Conservation (phyloP, 75 land plant species). For the Sequoiadendron giganteum region DNA sequence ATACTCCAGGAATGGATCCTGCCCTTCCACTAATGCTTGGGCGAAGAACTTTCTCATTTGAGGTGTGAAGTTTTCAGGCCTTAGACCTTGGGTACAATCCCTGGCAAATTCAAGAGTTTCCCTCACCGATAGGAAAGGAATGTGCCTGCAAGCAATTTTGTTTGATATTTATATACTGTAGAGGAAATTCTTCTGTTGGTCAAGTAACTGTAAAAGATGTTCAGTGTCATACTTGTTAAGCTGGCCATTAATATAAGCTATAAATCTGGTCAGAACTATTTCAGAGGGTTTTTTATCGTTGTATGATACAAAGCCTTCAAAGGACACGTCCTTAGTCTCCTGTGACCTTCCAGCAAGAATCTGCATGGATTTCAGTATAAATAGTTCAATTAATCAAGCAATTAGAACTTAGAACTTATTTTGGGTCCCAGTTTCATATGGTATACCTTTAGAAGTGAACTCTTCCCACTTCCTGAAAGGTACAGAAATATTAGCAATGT, state of each 20-base stretch:
- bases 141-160: slow-evolving; percentile 13
- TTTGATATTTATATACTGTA: background rate
- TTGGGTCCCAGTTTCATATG: background rate
- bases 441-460: slow-evolving; percentile 22
- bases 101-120: slow-evolving; percentile 45
- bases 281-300: slow-evolving; percentile 32
- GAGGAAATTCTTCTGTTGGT: background rate
- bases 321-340: slow-evolving; percentile 8
- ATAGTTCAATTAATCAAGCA: background rate
- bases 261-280: slow-evolving; percentile 37
- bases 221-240: slow-evolving; percentile 25
- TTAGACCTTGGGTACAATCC: slow-evolving; percentile 29
- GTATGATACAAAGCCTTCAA: slow-evolving; percentile 39
- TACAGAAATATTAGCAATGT: background rate
- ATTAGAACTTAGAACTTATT: background rate
- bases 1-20: slow-evolving; percentile 41
- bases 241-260: slow-evolving; percentile 36
- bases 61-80: slow-evolving; percentile 38
- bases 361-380: slow-evolving; percentile 8
- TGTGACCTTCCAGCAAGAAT: slow-evolving; percentile 39
- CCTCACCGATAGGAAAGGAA: slow-evolving; percentile 36
- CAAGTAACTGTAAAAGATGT: background rate
- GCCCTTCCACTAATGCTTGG: slow-evolving; percentile 37
- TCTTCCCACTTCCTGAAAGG: slow-evolving; percentile 21
- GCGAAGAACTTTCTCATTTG: slow-evolving; percentile 37